These are phyloP conservation scores for Globisporangium perplexum DNA, from an alignment of 352 stramenopile genomes.

Conservation along the genomic window DNA sequence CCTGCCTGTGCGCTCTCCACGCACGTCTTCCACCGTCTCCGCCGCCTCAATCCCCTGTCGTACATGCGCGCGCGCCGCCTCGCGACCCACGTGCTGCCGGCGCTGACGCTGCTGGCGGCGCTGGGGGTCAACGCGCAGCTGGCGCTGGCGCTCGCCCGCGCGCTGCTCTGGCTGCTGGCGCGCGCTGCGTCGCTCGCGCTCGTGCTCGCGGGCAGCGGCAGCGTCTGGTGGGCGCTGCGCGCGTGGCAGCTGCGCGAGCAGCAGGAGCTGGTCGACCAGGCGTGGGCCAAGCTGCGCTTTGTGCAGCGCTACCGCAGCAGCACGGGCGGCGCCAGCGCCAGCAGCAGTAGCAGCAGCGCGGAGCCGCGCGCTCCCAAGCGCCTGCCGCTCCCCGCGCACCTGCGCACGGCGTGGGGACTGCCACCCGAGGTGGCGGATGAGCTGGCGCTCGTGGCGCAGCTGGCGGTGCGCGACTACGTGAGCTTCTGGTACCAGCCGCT, in stretches of 20 bases:
- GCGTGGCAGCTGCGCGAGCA: conserved; percentile 56
- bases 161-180: conserved; percentile 17
- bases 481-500: conserved; percentile 59
- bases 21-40: neutral
- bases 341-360: neutral
- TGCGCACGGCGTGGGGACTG: conserved; percentile 54
- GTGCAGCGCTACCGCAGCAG: conserved; percentile 42
- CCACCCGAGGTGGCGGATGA: conserved; percentile 56
- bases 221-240: conserved; percentile 60
- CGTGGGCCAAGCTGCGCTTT: conserved; percentile 42
- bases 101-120: conserved; percentile 24
- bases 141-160: conserved; percentile 3
- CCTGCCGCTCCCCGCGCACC: conserved; percentile 47
- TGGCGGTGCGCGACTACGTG: conserved; percentile 57
- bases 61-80: conserved; percentile 7
- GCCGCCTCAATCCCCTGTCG: neutral
- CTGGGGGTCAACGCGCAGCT: conserved; percentile 9
- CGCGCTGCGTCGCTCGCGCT: conserved; percentile 35
- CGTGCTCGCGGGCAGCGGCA: conserved; percentile 37
- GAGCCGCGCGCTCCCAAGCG: conserved; percentile 23
- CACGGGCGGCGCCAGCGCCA: no score
- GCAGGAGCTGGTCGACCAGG: conserved; percentile 53
- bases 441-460: conserved; percentile 42
- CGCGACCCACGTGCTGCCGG: conserved; percentile 3
- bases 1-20: neutral